phyloP scores from a whole-genome alignment of 2,329 filamentous ascomycete species.

The Fusarium pseudonygamai region DNA sequence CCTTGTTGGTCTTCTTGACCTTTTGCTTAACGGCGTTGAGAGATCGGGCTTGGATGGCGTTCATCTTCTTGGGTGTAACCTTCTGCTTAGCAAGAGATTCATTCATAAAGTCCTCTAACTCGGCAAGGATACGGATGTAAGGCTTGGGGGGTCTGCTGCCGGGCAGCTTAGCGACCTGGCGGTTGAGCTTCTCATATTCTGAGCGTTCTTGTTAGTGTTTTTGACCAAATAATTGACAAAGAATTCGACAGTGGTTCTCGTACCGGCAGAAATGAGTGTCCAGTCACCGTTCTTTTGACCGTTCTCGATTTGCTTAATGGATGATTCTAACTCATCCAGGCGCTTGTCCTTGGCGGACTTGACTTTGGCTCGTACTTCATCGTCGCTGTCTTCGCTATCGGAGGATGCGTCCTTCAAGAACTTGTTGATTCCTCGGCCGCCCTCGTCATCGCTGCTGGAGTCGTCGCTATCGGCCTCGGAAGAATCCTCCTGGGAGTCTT shows the following conservation, averaged over 20 bases:
- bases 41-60: constrained; percentile 91
- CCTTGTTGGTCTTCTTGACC: constrained; percentile 98
- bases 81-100: constrained; percentile 97
- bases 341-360: constrained; percentile 99
- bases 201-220: constrained; percentile 29
- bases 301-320: constrained; percentile 92
- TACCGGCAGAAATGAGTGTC: constrained; percentile 90
- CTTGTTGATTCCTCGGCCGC: constrained; percentile 76
- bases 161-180: constrained; percentile 81
- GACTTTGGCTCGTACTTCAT: constrained; percentile 85
- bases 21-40: constrained; percentile 98
- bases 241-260: neutral
- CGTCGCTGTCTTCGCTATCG: constrained; percentile 87
- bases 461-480: constrained; percentile 60
- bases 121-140: constrained; percentile 92
- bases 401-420: constrained; percentile 83
- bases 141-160: constrained; percentile 84
- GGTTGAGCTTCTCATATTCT: constrained; percentile 97
- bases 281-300: constrained; percentile 98
- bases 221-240: neutral
- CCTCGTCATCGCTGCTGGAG: constrained; percentile 69
- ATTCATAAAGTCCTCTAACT: constrained; percentile 93
- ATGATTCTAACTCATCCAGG: constrained; percentile 90
- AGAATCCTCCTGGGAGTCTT: constrained; percentile 55
- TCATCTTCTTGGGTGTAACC: constrained; percentile 98